A percentile compares a stretch with the other conserved stretches of the same genome.
Conservation (phyloP, 805 yeast species). For the Metschnikowia orientalis region DNA sequence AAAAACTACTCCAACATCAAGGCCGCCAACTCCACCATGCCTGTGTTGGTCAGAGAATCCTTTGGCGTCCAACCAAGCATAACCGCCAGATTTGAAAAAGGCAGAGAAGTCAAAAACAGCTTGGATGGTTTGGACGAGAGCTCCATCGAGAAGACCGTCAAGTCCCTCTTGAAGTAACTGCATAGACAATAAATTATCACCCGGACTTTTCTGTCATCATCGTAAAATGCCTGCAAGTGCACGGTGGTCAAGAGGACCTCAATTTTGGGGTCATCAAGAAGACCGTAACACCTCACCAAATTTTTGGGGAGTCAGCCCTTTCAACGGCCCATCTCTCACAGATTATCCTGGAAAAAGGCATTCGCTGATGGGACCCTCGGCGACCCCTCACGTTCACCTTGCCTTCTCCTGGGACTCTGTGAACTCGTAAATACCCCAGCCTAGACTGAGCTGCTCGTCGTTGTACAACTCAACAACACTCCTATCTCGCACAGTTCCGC, state of each 20-base stretch:
- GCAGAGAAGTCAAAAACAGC: constrained; percentile 28
- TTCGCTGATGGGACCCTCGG: too few species aligned
- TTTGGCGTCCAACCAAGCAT: constrained; percentile 68
- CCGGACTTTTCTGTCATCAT: too few species aligned
- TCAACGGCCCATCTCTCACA: too few species aligned
- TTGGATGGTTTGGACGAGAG: constrained; percentile 46
- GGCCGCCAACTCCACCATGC: constrained; percentile 57
- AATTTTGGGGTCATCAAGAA: too few species aligned
- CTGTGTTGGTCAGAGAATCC: constrained; percentile 76
- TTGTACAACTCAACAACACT: constrained; percentile 44
- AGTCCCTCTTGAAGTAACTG: constrained; percentile 31
- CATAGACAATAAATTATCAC: too few species aligned
- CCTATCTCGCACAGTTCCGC: constrained; percentile 29
- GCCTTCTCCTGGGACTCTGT: too few species aligned
- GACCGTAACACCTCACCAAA: too few species aligned
- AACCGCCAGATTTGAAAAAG: constrained; percentile 50
- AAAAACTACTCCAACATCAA: constrained; percentile 63
- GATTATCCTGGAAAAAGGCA: too few species aligned
- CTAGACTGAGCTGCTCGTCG: constrained; percentile 44
- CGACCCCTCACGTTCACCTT: too few species aligned
- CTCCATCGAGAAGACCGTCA: constrained; percentile 40
- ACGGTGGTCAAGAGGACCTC: too few species aligned
- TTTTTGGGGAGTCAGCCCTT: too few species aligned
- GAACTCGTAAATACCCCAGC: constrained; percentile 67
- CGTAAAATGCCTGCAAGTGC: too few species aligned